A percentile compares a stretch with the other conserved stretches of the same genome.
Evolutionary conservation across 2,329 filamentous ascomycete species (phyloP).

Genomic region (Teratosphaeria gauchensis): DNA sequence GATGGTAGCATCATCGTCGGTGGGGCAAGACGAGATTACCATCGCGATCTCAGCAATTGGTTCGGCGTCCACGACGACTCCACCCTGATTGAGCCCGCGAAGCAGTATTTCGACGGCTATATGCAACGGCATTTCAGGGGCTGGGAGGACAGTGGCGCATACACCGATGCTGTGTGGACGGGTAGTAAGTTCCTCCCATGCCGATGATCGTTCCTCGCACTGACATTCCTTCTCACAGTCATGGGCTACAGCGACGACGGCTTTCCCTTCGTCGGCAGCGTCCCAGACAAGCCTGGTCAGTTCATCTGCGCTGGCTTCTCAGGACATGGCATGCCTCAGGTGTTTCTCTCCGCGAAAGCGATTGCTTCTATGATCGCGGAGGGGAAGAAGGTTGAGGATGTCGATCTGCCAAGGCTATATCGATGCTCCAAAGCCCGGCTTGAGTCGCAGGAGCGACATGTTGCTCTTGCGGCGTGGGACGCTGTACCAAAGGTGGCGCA

Average conservation of each 20-base stretch:
- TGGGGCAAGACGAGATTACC: conserved; percentile 30
- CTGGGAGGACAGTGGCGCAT: conserved; percentile 36
- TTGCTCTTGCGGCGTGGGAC: not conserved
- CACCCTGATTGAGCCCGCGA: conserved; percentile 31
- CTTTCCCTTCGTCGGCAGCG: conserved; percentile 34
- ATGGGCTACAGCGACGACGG: conserved; percentile 16
- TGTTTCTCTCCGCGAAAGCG: conserved; percentile 33
- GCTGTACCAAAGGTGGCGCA: not conserved
- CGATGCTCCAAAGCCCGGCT: not conserved
- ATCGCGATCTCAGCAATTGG: conserved; percentile 30
- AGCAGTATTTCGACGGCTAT: conserved; percentile 36
- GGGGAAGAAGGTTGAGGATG: not conserved
- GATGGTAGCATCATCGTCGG: conserved; percentile 38
- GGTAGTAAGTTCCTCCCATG: conserved; percentile 15
- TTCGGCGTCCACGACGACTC: conserved; percentile 37
- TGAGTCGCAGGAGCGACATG: not conserved
- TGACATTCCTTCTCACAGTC: conserved; percentile 5
- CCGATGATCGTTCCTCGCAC: too few relatives aligned
- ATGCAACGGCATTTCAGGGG: conserved; percentile 39
- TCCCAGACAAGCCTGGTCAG: conserved; percentile 33
- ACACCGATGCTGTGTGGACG: conserved; percentile 31
- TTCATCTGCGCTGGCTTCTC: conserved; percentile 42
- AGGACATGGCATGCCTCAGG: conserved; percentile 44
- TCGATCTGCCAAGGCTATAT: conserved; percentile 3
- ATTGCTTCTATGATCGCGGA: conserved; percentile 32